Base-by-base conservation (phyloP, 306 rosid species). In the Sophora flavescens region DNA sequence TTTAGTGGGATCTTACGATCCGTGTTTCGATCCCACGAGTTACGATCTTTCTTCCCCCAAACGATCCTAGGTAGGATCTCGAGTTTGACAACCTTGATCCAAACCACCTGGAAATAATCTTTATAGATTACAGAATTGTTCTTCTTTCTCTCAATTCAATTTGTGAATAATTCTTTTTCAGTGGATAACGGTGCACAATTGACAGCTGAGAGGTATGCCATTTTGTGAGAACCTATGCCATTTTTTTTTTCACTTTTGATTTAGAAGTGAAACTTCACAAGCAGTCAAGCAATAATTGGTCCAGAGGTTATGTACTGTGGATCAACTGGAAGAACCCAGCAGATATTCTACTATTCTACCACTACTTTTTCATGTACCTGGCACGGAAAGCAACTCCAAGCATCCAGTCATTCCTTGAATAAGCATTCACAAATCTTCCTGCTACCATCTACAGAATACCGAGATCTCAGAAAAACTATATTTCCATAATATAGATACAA, bases 401-500 rank as follows among this genome's bases (percentile, higher is more conserved):
- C 75, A 81, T 88, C 93, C 96, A 88, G 42, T 90, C 96, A 53
- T 76, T 88, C 45, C 77, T 77, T 38, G 93, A 79, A 78, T 85
- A 90, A 80, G 86, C 91, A 86, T 88, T 90, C 51, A 90, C 75
- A 84, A 90, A 90, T 73, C 96, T 90, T 77, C 96, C 93, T 8
- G 93, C 86, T 12, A 83, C 96, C 88, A 90, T 88, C 93, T 83
- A 69, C 30, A 79, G 74, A 79, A 70, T 14, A 86, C 63, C 75
- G 67, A 48, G 41, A 48, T 57, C 26, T 16, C 67, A 72, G 50
- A 14, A 28, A 68, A 61, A 16, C 39, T 6, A 52, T 18, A n/a
- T 39, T 66, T 72, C 35, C 26, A 47, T 48, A 56, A 75, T 16
- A 50, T 44, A 52, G 14, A 50, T 62, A 22, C 67, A 52, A 51